phyloP scores from a whole-genome alignment of 1,284 basidiomycete species.

The Flammula alnicola region DNA sequence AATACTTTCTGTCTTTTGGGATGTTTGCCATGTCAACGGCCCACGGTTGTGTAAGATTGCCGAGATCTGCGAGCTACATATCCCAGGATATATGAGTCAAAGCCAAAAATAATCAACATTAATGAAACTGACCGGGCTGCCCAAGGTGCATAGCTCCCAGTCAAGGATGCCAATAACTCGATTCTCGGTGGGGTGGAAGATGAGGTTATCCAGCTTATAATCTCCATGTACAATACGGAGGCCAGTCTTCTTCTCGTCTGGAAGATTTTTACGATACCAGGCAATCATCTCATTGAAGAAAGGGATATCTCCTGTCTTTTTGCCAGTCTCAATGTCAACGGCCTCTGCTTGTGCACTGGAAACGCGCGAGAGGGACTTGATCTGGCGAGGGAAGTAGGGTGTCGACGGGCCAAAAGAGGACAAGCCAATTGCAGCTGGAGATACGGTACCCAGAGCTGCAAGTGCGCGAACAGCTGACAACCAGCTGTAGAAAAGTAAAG shows the following conservation, averaged over 20 bases:
- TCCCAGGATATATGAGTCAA: not conserved
- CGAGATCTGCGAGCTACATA: constrained; percentile 87
- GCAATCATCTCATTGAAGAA: constrained; percentile 71
- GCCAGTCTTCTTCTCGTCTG: constrained; percentile 73
- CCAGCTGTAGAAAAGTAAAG: constrained; percentile 57
- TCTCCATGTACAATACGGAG: constrained; percentile 92
- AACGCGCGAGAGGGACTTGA: constrained; percentile 81
- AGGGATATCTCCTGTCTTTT: constrained; percentile 71
- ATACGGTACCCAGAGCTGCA: constrained; percentile 74
- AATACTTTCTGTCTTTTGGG: constrained; percentile 28
- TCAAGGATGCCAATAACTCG: constrained; percentile 93
- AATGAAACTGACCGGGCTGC: constrained; percentile 72
- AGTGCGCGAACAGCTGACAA: constrained; percentile 77
- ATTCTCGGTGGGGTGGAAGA: constrained; percentile 93
- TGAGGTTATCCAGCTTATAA: constrained; percentile 95
- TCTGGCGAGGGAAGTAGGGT: constrained; percentile 91
- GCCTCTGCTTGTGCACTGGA: constrained; percentile 74
- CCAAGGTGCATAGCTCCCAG: constrained; percentile 95
- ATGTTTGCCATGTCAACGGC: constrained; percentile 58
- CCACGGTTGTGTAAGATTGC: constrained; percentile 89
- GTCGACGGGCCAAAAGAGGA: constrained; percentile 77
- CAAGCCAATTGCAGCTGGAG: constrained; percentile 75
- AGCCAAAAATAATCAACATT: not conserved
- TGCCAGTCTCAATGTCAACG: constrained; percentile 65
- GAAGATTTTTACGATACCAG: constrained; percentile 81